Percentiles rank a stretch among this genome's conserved stretches.
Conservation (phyloP, 2,329 filamentous ascomycete species). For the Byssothecium circinans region DNA sequence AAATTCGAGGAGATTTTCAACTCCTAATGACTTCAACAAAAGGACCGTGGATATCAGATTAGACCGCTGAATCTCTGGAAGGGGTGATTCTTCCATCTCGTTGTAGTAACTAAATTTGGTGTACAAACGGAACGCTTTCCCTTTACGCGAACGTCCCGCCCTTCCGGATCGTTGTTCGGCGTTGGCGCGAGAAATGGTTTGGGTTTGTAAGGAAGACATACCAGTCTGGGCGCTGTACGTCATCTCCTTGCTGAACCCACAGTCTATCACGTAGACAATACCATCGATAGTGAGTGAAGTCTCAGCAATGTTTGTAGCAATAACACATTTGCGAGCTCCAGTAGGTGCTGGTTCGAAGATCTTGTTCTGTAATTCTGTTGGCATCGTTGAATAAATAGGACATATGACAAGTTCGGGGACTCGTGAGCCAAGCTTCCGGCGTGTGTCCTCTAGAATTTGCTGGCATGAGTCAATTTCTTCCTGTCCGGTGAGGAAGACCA, state of each 20-base stretch:
- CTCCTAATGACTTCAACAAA: constrained; percentile 83
- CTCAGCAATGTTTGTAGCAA: constrained; percentile 97
- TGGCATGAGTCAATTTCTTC: constrained; percentile 90
- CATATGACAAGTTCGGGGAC: constrained; percentile 86
- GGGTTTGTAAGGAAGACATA: constrained; percentile 92
- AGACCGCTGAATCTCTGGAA: too few relatives aligned
- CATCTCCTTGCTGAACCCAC: constrained; percentile 94
- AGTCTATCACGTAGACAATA: constrained; percentile 94
- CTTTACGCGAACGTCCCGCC: constrained; percentile 87
- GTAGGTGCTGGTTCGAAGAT: constrained; percentile 93
- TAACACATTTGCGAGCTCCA: constrained; percentile 82
- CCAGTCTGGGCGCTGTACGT: constrained; percentile 88
- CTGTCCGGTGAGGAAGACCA: constrained; percentile 93
- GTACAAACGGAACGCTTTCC: constrained; percentile 91
- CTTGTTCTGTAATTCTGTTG: constrained; percentile 85
- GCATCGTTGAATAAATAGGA: constrained; percentile 92
- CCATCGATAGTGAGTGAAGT: constrained; percentile 95
- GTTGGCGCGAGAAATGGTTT: too few relatives aligned
- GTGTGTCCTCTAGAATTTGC: constrained; percentile 80
- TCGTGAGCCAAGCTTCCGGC: constrained; percentile 80
- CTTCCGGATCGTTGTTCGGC: constrained; percentile 91
- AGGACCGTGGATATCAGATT: constrained; percentile 85
- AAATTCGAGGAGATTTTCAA: constrained; percentile 90
- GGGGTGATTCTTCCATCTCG: too few relatives aligned
- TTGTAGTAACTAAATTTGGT: too few relatives aligned